Evolutionary conservation across 805 yeast species (phyloP).

Genomic region (Ogataea degrootiae): DNA sequence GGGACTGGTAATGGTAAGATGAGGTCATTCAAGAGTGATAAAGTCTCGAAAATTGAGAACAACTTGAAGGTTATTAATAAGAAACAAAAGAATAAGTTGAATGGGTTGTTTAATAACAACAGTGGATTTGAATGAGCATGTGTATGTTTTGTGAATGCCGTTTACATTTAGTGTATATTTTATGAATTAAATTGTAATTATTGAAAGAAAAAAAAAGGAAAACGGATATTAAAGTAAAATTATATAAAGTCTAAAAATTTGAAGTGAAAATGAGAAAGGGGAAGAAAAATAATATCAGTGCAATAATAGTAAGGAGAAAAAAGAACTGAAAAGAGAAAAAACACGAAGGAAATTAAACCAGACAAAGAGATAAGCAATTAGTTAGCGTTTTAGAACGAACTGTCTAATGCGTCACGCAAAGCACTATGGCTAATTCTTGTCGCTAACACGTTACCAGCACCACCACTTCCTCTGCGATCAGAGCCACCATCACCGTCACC

Average conservation of each 20-base stretch:
- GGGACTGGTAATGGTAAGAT: too few relatives aligned
- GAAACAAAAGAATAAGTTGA: slow-evolving; percentile 9
- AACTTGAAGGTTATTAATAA: slow-evolving; percentile 8
- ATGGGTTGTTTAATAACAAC: slow-evolving; percentile 6
- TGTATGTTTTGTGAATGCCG: too few relatives aligned
- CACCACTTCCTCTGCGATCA: too few relatives aligned
- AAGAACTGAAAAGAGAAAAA: not conserved
- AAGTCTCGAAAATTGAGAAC: slow-evolving; percentile 17
- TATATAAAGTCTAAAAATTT: not conserved
- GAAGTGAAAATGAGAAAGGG: not conserved
- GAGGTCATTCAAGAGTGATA: slow-evolving; percentile 7
- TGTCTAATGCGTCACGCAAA: slow-evolving; percentile 39
- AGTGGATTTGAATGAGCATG: slow-evolving; percentile 11
- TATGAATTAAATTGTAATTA: not conserved
- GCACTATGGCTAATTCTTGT: slow-evolving; percentile 44
- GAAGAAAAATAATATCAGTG: not conserved
- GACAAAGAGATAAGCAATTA: not conserved
- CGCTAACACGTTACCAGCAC: slow-evolving; percentile 28
- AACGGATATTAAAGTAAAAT: not conserved
- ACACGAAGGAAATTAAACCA: not conserved
- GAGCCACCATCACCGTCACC: too few relatives aligned
- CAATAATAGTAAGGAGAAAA: not conserved
- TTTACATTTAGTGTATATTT: not conserved
- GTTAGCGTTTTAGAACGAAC: slow-evolving; percentile 11
- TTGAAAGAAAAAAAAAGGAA: not conserved